phyloP scores from a whole-genome alignment of 1,139 yeast genomes.

The Debaryomyces robertsiae region DNA sequence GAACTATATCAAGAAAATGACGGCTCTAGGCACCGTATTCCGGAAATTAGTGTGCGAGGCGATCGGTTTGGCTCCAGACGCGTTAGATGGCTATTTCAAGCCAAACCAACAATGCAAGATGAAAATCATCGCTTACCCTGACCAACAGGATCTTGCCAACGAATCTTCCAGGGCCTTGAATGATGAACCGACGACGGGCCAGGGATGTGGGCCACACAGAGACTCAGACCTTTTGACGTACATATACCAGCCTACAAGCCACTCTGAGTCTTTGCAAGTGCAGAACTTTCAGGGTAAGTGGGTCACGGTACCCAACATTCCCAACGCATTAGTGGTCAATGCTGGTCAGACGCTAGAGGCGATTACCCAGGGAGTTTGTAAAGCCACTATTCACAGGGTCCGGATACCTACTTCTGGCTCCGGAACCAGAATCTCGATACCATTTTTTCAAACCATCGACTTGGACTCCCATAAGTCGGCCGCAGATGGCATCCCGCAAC shows the following conservation, averaged over 20 bases:
- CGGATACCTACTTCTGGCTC: conserved; percentile 54
- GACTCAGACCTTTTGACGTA: conserved; percentile 67
- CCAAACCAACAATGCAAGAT: conserved; percentile 55
- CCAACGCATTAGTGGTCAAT: conserved; percentile 51
- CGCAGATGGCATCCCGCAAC: conserved; percentile 33
- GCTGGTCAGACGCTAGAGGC: conserved; percentile 60
- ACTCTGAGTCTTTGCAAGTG: conserved; percentile 56
- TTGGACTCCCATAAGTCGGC: conserved; percentile 44
- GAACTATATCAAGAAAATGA: conserved; percentile 51
- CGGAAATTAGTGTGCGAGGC: conserved; percentile 56
- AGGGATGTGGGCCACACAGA: conserved; percentile 74
- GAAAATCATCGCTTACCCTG: conserved; percentile 58
- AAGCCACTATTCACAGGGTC: conserved; percentile 71
- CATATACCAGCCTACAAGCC: conserved; percentile 59
- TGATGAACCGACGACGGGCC: conserved; percentile 50
- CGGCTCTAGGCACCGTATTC: conserved; percentile 43
- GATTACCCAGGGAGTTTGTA: conserved; percentile 54
- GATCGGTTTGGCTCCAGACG: conserved; percentile 47
- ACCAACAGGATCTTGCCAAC: conserved; percentile 27
- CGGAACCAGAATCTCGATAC: conserved; percentile 56
- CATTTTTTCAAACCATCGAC: conserved; percentile 57
- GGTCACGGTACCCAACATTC: conserved; percentile 53
- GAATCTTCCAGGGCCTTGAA: conserved; percentile 29
- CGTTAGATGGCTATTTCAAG: conserved; percentile 53
- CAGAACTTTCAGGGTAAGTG: conserved; percentile 65